Conservation (phyloP, 371 early-diverging fungal species). For the Rhizopus arrhizus region DNA sequence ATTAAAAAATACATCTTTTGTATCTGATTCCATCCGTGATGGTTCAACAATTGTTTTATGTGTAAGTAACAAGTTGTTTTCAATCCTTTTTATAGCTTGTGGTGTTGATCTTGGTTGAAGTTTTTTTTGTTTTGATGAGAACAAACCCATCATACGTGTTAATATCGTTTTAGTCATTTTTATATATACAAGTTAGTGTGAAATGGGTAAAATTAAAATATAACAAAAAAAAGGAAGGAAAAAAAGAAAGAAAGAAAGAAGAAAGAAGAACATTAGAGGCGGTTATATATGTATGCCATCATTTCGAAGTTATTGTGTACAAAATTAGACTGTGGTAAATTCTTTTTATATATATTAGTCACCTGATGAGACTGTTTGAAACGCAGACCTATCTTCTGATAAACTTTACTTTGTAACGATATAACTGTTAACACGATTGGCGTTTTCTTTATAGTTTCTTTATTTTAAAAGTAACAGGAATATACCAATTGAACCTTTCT, state of each 20-base stretch:
- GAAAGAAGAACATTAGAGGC: not conserved
- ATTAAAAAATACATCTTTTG: not conserved
- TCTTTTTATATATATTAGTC: not conserved
- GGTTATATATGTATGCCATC: too few species aligned
- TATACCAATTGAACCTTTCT: too few species aligned
- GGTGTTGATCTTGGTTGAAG: not conserved
- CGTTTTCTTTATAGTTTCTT: too few species aligned
- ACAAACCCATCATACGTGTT: slow-evolving; percentile 13
- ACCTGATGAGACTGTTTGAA: not conserved
- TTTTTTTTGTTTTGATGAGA: slow-evolving; percentile 4
- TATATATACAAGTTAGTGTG: not conserved
- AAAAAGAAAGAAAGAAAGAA: not conserved
- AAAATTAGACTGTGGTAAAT: not conserved
- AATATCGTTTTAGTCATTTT: slow-evolving; percentile 18
- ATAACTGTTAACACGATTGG: too few species aligned
- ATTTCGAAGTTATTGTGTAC: too few species aligned
- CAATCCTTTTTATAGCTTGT: not conserved
- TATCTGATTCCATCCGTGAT: slow-evolving; percentile 3
- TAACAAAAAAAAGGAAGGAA: slow-evolving; percentile 4
- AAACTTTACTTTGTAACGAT: not conserved
- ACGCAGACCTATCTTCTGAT: not conserved
- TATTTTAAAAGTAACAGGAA: too few species aligned
- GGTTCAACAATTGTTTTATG: not conserved
- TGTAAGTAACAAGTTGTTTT: not conserved
- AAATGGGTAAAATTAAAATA: not conserved